Evolutionary conservation across 2,329 filamentous ascomycete genomes (phyloP).

Genomic region (Sporothrix sp.): DNA sequence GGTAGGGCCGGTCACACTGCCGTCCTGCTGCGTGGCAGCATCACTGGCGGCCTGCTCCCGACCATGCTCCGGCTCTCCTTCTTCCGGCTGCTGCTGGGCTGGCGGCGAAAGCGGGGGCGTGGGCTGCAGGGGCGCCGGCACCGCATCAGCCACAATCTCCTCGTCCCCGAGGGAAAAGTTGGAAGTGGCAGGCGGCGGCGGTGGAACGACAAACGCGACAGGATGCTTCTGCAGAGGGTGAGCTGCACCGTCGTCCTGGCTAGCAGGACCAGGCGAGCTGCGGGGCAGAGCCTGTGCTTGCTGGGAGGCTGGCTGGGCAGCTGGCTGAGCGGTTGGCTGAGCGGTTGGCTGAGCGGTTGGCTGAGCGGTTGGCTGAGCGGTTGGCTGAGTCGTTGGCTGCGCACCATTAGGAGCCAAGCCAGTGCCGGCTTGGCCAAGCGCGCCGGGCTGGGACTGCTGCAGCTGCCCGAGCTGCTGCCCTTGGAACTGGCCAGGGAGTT

Average conservation of each 20-base stretch:
- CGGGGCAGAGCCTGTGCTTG: not conserved
- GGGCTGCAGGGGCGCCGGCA: not conserved
- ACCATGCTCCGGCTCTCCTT: not conserved
- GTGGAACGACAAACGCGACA: not conserved
- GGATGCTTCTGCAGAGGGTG: conserved; percentile 15
- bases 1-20: no score
- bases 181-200: not conserved
- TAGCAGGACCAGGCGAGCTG: not conserved
- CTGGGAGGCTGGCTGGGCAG: not conserved
- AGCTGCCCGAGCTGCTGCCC: not conserved
- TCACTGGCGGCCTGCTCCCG: not conserved
- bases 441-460: not conserved
- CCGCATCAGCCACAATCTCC: not conserved
- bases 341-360: not conserved
- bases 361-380: not conserved
- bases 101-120: not conserved
- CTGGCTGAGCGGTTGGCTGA: not conserved
- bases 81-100: not conserved
- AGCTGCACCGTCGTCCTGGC: not conserved
- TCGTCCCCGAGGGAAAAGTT: not conserved
- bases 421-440: not conserved
- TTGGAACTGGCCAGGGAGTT: not conserved
- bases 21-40: not conserved
- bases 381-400: no score
- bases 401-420: no score